Evolutionary conservation across 805 yeast species (phyloP).

Genomic region (Candida maris): DNA sequence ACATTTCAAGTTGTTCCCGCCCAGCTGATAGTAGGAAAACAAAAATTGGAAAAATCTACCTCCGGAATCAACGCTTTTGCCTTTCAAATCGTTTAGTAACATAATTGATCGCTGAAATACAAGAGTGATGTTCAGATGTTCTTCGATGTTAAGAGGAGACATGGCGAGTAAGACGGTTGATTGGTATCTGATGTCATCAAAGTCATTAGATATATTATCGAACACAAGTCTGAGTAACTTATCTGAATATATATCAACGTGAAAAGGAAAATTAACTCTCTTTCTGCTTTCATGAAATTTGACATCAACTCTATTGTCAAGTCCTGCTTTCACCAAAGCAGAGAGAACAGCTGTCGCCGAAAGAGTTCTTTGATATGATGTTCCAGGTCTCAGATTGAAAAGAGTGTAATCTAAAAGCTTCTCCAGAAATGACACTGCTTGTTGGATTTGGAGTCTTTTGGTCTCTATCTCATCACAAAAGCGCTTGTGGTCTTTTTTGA

Average conservation of each 20-base stretch:
- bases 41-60: conserved; percentile 61
- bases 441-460: conserved; percentile 27
- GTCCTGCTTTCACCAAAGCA: conserved; percentile 49
- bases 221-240: conserved; percentile 46
- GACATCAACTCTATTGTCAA: conserved; percentile 44
- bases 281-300: conserved; percentile 38
- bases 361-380: conserved; percentile 51
- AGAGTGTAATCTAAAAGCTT: conserved; percentile 21
- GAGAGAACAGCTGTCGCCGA: conserved; percentile 47
- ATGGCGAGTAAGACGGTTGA: conserved; percentile 44
- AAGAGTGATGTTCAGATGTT: conserved; percentile 18
- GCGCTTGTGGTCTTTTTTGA: conserved; percentile 28
- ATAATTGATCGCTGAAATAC: conserved; percentile 21
- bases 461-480: conserved; percentile 38
- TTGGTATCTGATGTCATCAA: conserved; percentile 66
- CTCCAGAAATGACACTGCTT: conserved; percentile 37
- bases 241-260: conserved; percentile 38
- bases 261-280: conserved; percentile 47
- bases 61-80: conserved; percentile 75
- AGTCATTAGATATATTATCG: conserved; percentile 64
- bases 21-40: conserved; percentile 32
- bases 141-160: conserved; percentile 37
- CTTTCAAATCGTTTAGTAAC: conserved; percentile 40
- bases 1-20: conserved; percentile 18
- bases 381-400: conserved; percentile 44